Evolutionary conservation across 2,329 filamentous ascomycete species (phyloP).

Genomic region (Microsporum canis): DNA sequence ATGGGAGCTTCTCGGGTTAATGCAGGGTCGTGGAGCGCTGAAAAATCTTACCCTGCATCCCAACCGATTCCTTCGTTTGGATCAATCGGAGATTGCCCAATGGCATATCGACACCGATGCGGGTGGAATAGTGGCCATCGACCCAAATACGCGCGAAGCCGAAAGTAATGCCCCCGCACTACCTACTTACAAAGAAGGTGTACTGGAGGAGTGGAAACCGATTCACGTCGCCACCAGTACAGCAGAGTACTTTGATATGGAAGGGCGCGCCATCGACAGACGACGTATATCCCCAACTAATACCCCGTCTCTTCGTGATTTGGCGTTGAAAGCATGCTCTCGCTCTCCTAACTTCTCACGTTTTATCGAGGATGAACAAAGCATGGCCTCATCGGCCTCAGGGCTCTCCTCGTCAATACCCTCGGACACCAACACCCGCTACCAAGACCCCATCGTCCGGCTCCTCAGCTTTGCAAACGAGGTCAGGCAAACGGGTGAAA

Average conservation of each 20-base stretch:
- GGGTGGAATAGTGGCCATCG: neutral
- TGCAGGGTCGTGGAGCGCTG: conserved; percentile 25
- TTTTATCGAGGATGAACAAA: conserved; percentile 19
- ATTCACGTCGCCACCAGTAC: conserved; percentile 29
- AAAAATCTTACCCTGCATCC: conserved; percentile 30
- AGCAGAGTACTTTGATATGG: conserved; percentile 25
- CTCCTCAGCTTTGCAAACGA: conserved; percentile 27
- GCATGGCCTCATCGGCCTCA: neutral
- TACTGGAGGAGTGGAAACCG: conserved; percentile 22
- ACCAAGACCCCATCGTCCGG: conserved; percentile 18
- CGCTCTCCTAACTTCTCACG: conserved; percentile 28
- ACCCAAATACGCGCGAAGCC: neutral
- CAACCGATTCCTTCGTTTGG: conserved; percentile 26
- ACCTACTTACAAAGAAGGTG: neutral
- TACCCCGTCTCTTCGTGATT: conserved; percentile 34
- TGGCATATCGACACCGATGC: conserved; percentile 22
- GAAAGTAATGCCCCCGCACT: neutral
- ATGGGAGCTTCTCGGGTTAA: conserved; percentile 35
- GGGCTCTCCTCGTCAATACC: conserved; percentile 7
- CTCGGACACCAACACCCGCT: conserved; percentile 15
- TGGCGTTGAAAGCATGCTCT: conserved; percentile 29
- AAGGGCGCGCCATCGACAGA: conserved; percentile 20
- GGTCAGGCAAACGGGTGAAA: conserved; percentile 28
- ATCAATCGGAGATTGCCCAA: conserved; percentile 18
- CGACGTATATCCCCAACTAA: conserved; percentile 2